phyloP scores from a whole-genome alignment of 345 rosid species.

The Hibiscus mutabilis region DNA sequence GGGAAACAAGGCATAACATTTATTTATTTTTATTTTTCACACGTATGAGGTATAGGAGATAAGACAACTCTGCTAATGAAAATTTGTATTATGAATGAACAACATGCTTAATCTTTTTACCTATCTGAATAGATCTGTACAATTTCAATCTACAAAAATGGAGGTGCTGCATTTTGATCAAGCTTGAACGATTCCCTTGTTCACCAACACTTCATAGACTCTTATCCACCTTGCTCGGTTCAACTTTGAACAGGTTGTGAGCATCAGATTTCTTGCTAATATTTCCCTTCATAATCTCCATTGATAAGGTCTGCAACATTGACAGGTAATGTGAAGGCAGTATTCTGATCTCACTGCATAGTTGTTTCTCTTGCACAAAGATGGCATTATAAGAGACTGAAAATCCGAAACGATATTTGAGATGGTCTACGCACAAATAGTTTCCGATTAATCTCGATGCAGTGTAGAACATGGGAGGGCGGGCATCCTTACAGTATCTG shows the following conservation, averaged over 20 bases:
- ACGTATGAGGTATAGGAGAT: background rate
- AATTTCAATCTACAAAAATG: slow-evolving; percentile 10
- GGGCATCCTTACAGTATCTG: slow-evolving; percentile 54
- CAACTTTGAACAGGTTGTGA: slow-evolving; percentile 67
- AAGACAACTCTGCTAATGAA: background rate
- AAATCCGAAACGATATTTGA: background rate
- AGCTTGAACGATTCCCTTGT: slow-evolving; percentile 52
- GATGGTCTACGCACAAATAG: background rate
- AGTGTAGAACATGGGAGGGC: background rate
- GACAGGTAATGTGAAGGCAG: slow-evolving; percentile 81
- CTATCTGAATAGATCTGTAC: background rate
- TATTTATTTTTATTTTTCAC: no score
- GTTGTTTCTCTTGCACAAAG: slow-evolving; percentile 55
- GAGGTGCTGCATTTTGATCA: slow-evolving; percentile 14
- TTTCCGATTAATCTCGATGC: background rate
- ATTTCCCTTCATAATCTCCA: slow-evolving; percentile 55
- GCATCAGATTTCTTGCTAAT: slow-evolving; percentile 74
- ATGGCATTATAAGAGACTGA: slow-evolving; percentile 1
- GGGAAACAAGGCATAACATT: background rate
- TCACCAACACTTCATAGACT: slow-evolving; percentile 71
- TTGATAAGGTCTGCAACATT: slow-evolving; percentile 62
- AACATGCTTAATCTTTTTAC: background rate
- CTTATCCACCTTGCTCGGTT: slow-evolving; percentile 68
- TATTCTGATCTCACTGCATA: slow-evolving; percentile 64
- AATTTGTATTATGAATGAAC: background rate